phyloP scores from a whole-genome alignment of 306 rosid genomes.

The Trifolium fragiferum region DNA sequence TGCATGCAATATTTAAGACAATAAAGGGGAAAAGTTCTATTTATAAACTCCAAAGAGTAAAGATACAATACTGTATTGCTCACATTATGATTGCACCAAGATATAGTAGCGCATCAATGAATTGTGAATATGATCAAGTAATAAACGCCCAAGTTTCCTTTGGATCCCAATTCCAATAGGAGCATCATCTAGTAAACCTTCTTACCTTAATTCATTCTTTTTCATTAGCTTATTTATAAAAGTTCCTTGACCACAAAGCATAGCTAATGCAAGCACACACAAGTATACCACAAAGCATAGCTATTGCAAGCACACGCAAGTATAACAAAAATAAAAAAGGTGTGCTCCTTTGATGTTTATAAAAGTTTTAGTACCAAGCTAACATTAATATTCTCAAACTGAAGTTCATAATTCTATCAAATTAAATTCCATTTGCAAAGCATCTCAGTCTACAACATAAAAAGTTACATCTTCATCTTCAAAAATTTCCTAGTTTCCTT shows the following conservation, averaged over 20 bases:
- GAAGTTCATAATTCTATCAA: slow-evolving; percentile 36
- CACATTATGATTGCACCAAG: slow-evolving; percentile 12
- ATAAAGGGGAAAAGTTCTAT: background rate
- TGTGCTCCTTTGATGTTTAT: slow-evolving; percentile 10
- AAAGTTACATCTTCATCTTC: slow-evolving; percentile 36
- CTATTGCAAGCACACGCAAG: slow-evolving; percentile 5
- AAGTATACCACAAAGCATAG: slow-evolving; percentile 1
- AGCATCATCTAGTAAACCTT: slow-evolving; percentile 28
- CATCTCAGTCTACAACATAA: slow-evolving; percentile 46
- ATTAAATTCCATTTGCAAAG: slow-evolving; percentile 40
- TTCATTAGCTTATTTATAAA: background rate
- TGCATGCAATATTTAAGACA: slow-evolving; percentile 19
- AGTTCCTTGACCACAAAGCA: slow-evolving; percentile 18
- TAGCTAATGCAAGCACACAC: slow-evolving; percentile 18
- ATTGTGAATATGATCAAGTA: too few species aligned
- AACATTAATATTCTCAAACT: slow-evolving; percentile 40
- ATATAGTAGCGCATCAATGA: background rate
- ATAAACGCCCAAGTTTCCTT: too few species aligned
- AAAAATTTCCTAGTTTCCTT: slow-evolving; percentile 58
- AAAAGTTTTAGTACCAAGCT: slow-evolving; percentile 33
- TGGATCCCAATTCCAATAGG: too few species aligned
- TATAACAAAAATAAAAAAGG: slow-evolving; percentile 19
- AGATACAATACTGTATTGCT: background rate
- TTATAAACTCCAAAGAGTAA: slow-evolving; percentile 8
- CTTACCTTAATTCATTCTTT: background rate